These are phyloP conservation scores for Sanghuangporus sanghuang DNA, from an alignment of 1,284 basidiomycete species.

Conservation along the genomic window DNA sequence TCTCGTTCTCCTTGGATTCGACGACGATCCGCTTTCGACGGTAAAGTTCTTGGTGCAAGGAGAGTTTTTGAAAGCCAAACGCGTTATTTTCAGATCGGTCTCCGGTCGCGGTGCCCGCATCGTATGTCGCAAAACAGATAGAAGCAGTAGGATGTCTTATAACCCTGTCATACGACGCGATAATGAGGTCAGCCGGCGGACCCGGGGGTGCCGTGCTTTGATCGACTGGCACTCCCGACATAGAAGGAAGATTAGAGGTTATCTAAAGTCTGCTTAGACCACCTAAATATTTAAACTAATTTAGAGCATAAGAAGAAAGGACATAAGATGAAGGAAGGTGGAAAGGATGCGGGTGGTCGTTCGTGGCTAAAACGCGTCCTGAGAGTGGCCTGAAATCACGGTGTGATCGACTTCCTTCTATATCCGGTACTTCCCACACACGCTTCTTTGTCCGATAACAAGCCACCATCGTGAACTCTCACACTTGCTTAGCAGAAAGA, in stretches of 20 bases:
- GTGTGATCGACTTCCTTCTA: neutral
- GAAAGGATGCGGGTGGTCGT: neutral
- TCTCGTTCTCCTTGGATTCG: conserved; percentile 49
- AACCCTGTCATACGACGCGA: neutral
- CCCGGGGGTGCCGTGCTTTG: neutral
- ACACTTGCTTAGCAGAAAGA: too few relatives aligned
- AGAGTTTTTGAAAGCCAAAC: conserved; percentile 33
- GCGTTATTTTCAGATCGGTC: conserved; percentile 25
- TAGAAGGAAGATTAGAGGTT: neutral
- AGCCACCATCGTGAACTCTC: neutral
- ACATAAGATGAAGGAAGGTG: neutral
- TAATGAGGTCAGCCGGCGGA: neutral
- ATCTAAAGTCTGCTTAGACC: neutral
- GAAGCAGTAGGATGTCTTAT: conserved; percentile 41
- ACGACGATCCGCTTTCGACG: conserved; percentile 66
- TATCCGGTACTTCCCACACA: neutral
- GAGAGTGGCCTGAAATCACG: neutral
- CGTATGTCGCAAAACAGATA: conserved; percentile 62
- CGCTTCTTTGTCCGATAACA: neutral
- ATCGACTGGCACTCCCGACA: neutral
- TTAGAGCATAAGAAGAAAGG: too few relatives aligned
- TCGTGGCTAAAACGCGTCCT: too few relatives aligned
- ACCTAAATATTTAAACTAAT: neutral
- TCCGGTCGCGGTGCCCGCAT: conserved; percentile 57
- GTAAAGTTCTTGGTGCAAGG: conserved; percentile 41